phyloP scores from a whole-genome alignment of 192 early-diverging fungal genomes.

The Coemansia sp. region DNA sequence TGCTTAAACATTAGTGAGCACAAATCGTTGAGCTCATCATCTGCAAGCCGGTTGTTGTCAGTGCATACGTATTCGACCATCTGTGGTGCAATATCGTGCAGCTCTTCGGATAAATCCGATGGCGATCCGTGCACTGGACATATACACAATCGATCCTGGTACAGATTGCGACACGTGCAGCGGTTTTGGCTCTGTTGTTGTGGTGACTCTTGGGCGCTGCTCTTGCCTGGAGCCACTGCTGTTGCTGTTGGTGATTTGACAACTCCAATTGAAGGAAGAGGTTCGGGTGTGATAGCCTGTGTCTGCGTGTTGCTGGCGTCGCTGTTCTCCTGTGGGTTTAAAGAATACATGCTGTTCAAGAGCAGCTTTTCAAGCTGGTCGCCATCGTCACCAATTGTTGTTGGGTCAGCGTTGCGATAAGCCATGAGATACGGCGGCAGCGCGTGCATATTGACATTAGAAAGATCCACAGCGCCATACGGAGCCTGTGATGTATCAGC shows the following conservation, averaged over 20 bases:
- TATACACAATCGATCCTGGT: constrained; percentile 10
- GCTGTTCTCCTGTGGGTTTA: not conserved
- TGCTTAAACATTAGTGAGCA: constrained; percentile 53
- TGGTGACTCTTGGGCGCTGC: not conserved
- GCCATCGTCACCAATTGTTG: constrained; percentile 29
- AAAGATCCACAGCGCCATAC: too few species aligned
- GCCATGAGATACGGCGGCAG: constrained; percentile 46
- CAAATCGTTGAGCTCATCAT: constrained; percentile 51
- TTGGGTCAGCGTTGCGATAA: constrained; percentile 51
- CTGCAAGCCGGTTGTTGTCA: constrained; percentile 30
- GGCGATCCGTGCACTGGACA: constrained; percentile 52
- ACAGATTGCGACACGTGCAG: constrained; percentile 36
- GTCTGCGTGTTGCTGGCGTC: not conserved
- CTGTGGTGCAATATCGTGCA: constrained; percentile 43
- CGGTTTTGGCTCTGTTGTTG: not conserved
- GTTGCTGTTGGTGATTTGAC: not conserved
- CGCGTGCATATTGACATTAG: not conserved
- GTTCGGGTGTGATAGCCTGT: too few species aligned
- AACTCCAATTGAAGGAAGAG: too few species aligned
- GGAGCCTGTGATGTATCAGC: too few species aligned
- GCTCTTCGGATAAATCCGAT: constrained; percentile 28
- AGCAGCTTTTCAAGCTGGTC: constrained; percentile 50
- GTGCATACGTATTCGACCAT: constrained; percentile 49
- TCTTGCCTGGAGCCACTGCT: not conserved
- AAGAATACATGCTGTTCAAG: constrained; percentile 42